Conservation (phyloP, 768 basidiomycete species). For the Leucogyrophana mollusca region DNA sequence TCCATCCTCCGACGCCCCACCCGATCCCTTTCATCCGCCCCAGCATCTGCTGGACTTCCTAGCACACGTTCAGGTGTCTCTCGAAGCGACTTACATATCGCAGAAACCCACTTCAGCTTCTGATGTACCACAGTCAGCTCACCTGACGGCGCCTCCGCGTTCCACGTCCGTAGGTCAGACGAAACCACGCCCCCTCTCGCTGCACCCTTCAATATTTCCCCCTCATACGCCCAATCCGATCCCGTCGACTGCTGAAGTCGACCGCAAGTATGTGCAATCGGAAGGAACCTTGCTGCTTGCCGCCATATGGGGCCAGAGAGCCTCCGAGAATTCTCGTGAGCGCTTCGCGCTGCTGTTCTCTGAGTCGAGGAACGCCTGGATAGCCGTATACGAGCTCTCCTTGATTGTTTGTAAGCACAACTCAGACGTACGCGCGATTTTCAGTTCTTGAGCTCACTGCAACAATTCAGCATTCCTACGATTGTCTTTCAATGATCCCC, state of each 20-base stretch:
- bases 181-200: slow-evolving; percentile 32
- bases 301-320: slow-evolving; percentile 71
- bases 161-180: slow-evolving; percentile 44
- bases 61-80: slow-evolving; percentile 69
- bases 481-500: slow-evolving; percentile 65
- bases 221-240: slow-evolving; percentile 85
- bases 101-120: slow-evolving; percentile 36
- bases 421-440: not conserved
- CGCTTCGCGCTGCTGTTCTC: slow-evolving; percentile 70
- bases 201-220: slow-evolving; percentile 70
- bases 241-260: slow-evolving; percentile 68
- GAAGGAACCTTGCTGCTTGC: slow-evolving; percentile 76
- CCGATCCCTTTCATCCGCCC: slow-evolving; percentile 27
- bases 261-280: slow-evolving; percentile 72
- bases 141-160: slow-evolving; percentile 51
- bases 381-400: slow-evolving; percentile 76
- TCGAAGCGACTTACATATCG: slow-evolving; percentile 81
- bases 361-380: slow-evolving; percentile 58
- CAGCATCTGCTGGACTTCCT: slow-evolving; percentile 55
- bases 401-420: slow-evolving; percentile 72
- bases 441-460: not conserved
- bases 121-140: slow-evolving; percentile 33
- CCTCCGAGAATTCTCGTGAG: slow-evolving; percentile 45
- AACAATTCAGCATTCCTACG: slow-evolving; percentile 63
- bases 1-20: slow-evolving; percentile 28